Evolutionary conservation across 306 rosid genomes (phyloP), one percentile per base, ranked within the genome.

Genomic region (Lotus japonicus): DNA sequence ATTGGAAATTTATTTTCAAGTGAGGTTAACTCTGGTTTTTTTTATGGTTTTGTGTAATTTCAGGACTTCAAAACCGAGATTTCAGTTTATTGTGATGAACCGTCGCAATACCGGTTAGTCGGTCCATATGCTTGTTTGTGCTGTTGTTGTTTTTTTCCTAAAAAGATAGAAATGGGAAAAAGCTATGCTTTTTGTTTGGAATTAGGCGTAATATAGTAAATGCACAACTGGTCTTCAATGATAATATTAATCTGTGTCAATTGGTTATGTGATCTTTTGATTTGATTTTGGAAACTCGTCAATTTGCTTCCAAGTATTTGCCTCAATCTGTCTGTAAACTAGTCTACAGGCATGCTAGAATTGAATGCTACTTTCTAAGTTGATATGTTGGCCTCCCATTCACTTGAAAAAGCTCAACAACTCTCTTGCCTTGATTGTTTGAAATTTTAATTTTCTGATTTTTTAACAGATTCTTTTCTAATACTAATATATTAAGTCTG

Each of bases 71-170:
- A 86, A 81, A 59, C 89, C 89, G 0, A 78, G 86, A 26, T 84
- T 84, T 81, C 89, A 84, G 78, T 84, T 84, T 76, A 79, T 84
- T 81, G 89, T 84, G 60, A 81, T 84, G 86, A 84, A 84, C 31
- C 86, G 86, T 67, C 89, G 82, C 48, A 84, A 79, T 81, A 81
- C 89, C 21, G 89, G 89, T 84, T 14, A 78, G 84, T 78, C 46
- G 31, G 14, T 15, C 50, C 45, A 36, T 66, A 38, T 65, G 36
- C 16, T 15, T 64, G 28, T 51, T 64, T 56, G 6, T 39, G 36
- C 36, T 26, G 31, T 3, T 26, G 4, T 26, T 26, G 2, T 2
- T 26, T 26, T 26, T 26, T 26, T 26, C 31, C 2, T 26, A 26
- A 26, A 26, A 1, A 4, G 31, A 26, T 3, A 26, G 4, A 1